Base-by-base conservation (phyloP, 495 filamentous ascomycete species). In the Daldinia caldariorum region DNA sequence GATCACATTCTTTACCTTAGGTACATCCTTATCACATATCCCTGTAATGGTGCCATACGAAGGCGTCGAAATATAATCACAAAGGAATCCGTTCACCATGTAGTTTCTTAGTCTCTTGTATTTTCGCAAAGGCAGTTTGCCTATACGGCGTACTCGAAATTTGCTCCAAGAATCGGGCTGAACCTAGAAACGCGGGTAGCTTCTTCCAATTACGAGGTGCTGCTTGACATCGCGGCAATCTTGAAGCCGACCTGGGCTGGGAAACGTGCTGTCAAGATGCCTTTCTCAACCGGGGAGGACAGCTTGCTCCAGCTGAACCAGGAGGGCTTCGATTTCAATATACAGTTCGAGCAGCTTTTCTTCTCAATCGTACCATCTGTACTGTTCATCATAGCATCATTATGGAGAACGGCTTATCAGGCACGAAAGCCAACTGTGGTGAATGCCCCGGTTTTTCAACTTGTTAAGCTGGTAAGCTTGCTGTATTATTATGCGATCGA, bases 321-420 rank as follows among this genome's bases (percentile, higher is more conserved):
- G 8, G 51, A 39, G 16, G 68, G 69, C 54, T 86, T 91, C 72
- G 88, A 91, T 58, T 91, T 90, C 70, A 88, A 87, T 29, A 77
- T 88, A 29, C 72, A 85, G 32, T 89, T 89, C 63, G 86, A 90
- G 72, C 82, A 88, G 62, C 77, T 79, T 1, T 82, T 90, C 51
- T 78, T 88, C 16, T 78, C 80, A 8, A 78, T 88, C 7, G 73
- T 86, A 6, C 86, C 86, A 3, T 77, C 84, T 18, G 71, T 76
- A 4, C 50, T 87, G 22, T 78, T 89, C 29, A 72, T 89, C 32
- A 66, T 85, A 18, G 26, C 82, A n/a, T 72, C 71, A 76, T 20
- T 47, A 47, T 47, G 43, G 43, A 47, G 43, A 16, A 47, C 43
- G 2, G 9, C 20, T 22, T 47, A 47, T 10, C 43, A 47, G 43